These are phyloP conservation scores for Colletotrichum chrysophilum DNA, from an alignment of 2,329 filamentous ascomycete species.

Conservation along the genomic window DNA sequence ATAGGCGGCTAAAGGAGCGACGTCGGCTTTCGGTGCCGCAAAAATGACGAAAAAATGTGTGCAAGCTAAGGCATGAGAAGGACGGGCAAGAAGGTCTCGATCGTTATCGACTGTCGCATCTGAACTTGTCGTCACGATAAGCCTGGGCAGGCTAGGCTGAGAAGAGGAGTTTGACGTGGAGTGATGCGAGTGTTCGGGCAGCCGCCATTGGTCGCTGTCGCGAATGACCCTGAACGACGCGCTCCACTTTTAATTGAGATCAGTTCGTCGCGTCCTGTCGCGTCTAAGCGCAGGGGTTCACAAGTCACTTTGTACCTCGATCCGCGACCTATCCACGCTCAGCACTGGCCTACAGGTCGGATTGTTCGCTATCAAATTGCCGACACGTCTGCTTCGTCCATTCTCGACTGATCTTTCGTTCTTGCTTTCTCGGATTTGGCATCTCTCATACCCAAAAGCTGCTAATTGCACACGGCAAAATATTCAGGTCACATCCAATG, in stretches of 20 bases:
- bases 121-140: conserved; percentile 19
- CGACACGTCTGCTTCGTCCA: not conserved
- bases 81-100: not conserved
- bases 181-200: not conserved
- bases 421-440: not conserved
- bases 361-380: not conserved
- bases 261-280: conserved; percentile 6
- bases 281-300: not conserved
- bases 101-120: conserved; percentile 20
- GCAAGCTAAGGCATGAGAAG: not conserved
- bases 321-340: not conserved
- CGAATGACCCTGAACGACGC: not conserved
- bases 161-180: conserved; percentile 21
- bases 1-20: conserved; percentile 2
- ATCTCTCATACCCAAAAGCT: not conserved
- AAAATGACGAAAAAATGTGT: not conserved
- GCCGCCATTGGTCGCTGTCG: conserved; percentile 4
- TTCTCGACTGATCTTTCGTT: not conserved
- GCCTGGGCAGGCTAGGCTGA: conserved; percentile 11
- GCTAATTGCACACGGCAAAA: not conserved
- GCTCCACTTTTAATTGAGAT: conserved; percentile 14
- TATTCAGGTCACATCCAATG: conserved; percentile 38
- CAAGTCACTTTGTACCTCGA: not conserved
- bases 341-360: not conserved
- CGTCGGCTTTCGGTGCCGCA: not conserved